Percentiles rank a stretch among this genome's conserved stretches.
These are phyloP conservation scores for Artemisia annua DNA, from an alignment of 129 eudicot genomes.

Conservation along the genomic window DNA sequence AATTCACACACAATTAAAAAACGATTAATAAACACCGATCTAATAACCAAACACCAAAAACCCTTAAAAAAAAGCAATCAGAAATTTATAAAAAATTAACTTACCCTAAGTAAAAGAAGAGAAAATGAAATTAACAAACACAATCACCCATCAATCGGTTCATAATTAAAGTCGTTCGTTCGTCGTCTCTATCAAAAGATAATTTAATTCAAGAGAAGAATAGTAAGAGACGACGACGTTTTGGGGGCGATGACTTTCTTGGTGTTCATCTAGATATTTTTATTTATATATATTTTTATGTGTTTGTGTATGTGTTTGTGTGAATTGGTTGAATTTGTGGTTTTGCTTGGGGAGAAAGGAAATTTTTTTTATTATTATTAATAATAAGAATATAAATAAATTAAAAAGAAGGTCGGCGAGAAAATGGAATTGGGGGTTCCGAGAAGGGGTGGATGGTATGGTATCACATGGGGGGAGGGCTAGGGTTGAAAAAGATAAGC, in stretches of 20 bases:
- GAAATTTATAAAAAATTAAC: too few relatives aligned
- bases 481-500: too few relatives aligned
- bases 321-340: slow-evolving; percentile 13
- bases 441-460: not conserved
- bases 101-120: too few relatives aligned
- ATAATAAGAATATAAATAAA: too few relatives aligned
- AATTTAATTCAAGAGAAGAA: not conserved
- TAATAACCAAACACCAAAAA: too few relatives aligned
- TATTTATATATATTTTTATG: not conserved
- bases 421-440: not conserved
- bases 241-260: slow-evolving; percentile 15
- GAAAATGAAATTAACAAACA: too few relatives aligned
- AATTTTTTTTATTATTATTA: not conserved
- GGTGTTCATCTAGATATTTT: slow-evolving; percentile 17
- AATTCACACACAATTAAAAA: too few relatives aligned
- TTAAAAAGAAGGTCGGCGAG: slow-evolving; percentile 1
- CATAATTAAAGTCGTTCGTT: slow-evolving; percentile 16
- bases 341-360: slow-evolving; percentile 14
- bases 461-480: too few relatives aligned
- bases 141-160: slow-evolving; percentile 21
- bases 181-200: slow-evolving; percentile 32
- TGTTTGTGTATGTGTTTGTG: not conserved
- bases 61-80: too few relatives aligned
- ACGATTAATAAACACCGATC: too few relatives aligned
- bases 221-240: slow-evolving; percentile 43